Evolutionary conservation across 805 yeast genomes (phyloP).

Genomic region (Metschnikowia borealis): DNA sequence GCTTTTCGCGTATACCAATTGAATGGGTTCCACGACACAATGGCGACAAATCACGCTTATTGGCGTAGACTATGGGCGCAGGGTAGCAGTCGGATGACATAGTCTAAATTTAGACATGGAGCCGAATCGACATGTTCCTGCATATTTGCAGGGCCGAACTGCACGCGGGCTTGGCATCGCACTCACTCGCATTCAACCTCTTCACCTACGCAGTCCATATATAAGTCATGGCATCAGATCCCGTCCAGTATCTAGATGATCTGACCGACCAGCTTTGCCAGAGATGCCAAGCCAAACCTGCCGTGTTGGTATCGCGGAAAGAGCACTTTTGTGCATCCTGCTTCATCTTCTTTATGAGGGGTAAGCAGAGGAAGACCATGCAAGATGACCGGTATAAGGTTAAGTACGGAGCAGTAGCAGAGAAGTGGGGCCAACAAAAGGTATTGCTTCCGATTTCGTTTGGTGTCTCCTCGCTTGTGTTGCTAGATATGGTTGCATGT

Average conservation of each 20-base stretch:
- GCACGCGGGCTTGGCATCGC: slow-evolving; percentile 4
- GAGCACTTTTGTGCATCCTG: slow-evolving; percentile 66
- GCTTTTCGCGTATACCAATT: neutral
- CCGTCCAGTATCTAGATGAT: slow-evolving; percentile 14
- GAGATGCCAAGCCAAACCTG: slow-evolving; percentile 45
- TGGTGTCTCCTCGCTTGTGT: slow-evolving; percentile 63
- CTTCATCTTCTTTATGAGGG: slow-evolving; percentile 66
- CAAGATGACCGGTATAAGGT: slow-evolving; percentile 68
- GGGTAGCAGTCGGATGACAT: too few relatives aligned
- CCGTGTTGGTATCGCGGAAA: slow-evolving; percentile 51
- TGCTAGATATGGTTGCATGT: slow-evolving; percentile 62
- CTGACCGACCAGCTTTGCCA: slow-evolving; percentile 29
- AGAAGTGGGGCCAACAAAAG: slow-evolving; percentile 32
- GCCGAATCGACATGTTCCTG: neutral
- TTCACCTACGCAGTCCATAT: neutral
- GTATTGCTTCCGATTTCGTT: slow-evolving; percentile 61
- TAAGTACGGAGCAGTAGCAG: slow-evolving; percentile 47
- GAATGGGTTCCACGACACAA: neutral
- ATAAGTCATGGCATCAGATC: slow-evolving; percentile 12
- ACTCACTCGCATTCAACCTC: slow-evolving; percentile 6
- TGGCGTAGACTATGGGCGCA: too few relatives aligned
- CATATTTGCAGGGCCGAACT: neutral
- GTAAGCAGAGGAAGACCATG: slow-evolving; percentile 81
- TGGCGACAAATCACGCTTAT: neutral
- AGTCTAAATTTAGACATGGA: too few relatives aligned